phyloP scores from a whole-genome alignment of 148 eudicot genomes.

The Rhododendron simsii region DNA sequence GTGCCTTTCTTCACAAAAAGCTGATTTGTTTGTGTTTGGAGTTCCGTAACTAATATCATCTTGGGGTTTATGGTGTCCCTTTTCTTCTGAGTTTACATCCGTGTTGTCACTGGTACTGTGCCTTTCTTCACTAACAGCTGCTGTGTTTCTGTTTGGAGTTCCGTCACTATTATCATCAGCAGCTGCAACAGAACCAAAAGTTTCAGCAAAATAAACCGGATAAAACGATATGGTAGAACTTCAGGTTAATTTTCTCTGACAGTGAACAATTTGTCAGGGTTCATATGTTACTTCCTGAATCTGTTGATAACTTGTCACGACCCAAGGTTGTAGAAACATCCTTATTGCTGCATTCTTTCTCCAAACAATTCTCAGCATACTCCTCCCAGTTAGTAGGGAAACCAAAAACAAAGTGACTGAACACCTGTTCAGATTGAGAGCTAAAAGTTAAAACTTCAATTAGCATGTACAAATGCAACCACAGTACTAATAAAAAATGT shows the following conservation, averaged over 20 bases:
- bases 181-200: slow-evolving; percentile 5
- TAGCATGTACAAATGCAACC: not conserved
- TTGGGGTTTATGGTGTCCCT: not conserved
- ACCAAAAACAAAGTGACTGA: slow-evolving; percentile 31
- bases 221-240: not conserved
- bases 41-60: not conserved
- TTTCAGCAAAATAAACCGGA: not conserved
- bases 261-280: not conserved
- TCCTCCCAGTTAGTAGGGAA: slow-evolving; percentile 46
- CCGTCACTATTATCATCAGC: not conserved
- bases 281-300: slow-evolving; percentile 9
- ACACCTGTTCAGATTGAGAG: slow-evolving; percentile 19
- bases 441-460: not conserved
- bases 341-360: slow-evolving; percentile 9
- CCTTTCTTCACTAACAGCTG: not conserved
- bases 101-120: not conserved
- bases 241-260: not conserved
- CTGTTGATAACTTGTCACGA: slow-evolving; percentile 8
- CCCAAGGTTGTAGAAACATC: slow-evolving; percentile 3
- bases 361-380: slow-evolving; percentile 21
- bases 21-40: not conserved
- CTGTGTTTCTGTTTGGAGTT: not conserved
- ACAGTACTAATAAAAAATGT: not conserved
- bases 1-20: not conserved
- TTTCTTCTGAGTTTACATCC: slow-evolving; percentile 7